phyloP scores from a whole-genome alignment of 1,284 basidiomycete genomes.

The Volvariella volvacea region DNA sequence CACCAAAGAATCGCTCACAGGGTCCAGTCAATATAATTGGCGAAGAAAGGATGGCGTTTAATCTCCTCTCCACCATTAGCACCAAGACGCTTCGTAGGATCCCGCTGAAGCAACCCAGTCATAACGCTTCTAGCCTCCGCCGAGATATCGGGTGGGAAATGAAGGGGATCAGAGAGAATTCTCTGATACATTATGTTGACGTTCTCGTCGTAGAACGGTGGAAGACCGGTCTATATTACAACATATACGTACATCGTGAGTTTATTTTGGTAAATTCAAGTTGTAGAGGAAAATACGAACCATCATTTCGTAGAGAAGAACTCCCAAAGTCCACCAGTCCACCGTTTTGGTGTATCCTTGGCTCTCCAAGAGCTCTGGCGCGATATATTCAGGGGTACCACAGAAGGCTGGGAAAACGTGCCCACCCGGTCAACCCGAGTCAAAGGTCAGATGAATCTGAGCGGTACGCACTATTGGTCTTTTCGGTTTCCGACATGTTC shows the following conservation, averaged over 20 bases:
- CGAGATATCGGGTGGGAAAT: slow-evolving; percentile 89
- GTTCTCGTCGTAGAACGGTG: slow-evolving; percentile 98
- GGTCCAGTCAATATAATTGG: slow-evolving; percentile 91
- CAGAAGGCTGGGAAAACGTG: slow-evolving; percentile 94
- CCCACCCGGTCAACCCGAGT: background rate
- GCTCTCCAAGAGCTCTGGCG: slow-evolving; percentile 91
- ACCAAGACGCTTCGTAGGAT: slow-evolving; percentile 82
- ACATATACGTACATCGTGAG: slow-evolving; percentile 6
- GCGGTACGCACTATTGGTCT: slow-evolving; percentile 83
- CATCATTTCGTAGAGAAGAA: slow-evolving; percentile 98
- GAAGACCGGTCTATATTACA: slow-evolving; percentile 75
- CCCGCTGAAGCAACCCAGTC: slow-evolving; percentile 82
- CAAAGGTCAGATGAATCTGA: background rate
- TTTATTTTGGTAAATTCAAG: background rate
- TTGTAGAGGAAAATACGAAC: slow-evolving; percentile 25
- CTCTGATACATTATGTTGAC: slow-evolving; percentile 98
- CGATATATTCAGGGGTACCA: slow-evolving; percentile 98
- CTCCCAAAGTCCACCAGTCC: slow-evolving; percentile 99
- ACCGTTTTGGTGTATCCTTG: slow-evolving; percentile 99
- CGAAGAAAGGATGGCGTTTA: slow-evolving; percentile 94
- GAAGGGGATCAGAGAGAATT: slow-evolving; percentile 89
- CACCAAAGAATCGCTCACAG: slow-evolving; percentile 29
- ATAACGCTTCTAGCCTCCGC: slow-evolving; percentile 88
- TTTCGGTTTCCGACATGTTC: slow-evolving; percentile 97
- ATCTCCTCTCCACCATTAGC: slow-evolving; percentile 95